Evolutionary conservation across 2,329 filamentous ascomycete species (phyloP).

Genomic region (Emergomyces africanus): DNA sequence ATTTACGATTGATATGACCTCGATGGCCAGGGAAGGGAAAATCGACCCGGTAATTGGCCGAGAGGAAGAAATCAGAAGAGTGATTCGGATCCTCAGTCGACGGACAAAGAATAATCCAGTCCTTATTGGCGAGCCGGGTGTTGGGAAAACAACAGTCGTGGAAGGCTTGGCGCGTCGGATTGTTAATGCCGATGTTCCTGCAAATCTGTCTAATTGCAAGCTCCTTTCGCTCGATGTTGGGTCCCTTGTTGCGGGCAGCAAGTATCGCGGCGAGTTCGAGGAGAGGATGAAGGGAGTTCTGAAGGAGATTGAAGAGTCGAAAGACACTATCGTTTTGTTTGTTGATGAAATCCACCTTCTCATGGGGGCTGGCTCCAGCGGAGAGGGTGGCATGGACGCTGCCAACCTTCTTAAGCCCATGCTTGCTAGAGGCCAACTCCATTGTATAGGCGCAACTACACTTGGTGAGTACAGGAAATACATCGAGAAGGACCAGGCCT

Average conservation of each 20-base stretch:
- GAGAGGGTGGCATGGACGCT: constrained; percentile 97
- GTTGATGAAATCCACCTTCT: constrained; percentile 98
- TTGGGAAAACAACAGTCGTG: constrained; percentile 95
- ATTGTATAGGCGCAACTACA: constrained; percentile 96
- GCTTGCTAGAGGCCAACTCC: constrained; percentile 89
- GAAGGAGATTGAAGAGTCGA: constrained; percentile 89
- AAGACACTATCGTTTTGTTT: constrained; percentile 94
- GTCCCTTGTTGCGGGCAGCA: constrained; percentile 89
- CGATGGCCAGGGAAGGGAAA: constrained; percentile 91
- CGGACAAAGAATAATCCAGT: constrained; percentile 98
- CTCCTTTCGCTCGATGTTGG: constrained; percentile 92
- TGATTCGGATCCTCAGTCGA: constrained; percentile 81
- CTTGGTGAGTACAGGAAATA: constrained; percentile 95
- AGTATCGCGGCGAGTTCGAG: constrained; percentile 97
- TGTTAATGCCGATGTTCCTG: constrained; percentile 90
- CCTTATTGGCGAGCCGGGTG: constrained; percentile 93
- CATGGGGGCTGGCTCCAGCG: constrained; percentile 91
- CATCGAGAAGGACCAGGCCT: constrained; percentile 96
- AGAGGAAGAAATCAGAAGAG: constrained; percentile 88
- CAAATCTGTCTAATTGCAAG: constrained; percentile 87
- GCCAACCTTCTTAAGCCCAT: constrained; percentile 97
- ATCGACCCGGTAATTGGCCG: constrained; percentile 94
- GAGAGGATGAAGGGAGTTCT: constrained; percentile 98
- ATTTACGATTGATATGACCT: constrained; percentile 97
- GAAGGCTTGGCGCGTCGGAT: constrained; percentile 93